Evolutionary conservation across 345 rosid species (phyloP).

Genomic region (Gossypium herbaceum): DNA sequence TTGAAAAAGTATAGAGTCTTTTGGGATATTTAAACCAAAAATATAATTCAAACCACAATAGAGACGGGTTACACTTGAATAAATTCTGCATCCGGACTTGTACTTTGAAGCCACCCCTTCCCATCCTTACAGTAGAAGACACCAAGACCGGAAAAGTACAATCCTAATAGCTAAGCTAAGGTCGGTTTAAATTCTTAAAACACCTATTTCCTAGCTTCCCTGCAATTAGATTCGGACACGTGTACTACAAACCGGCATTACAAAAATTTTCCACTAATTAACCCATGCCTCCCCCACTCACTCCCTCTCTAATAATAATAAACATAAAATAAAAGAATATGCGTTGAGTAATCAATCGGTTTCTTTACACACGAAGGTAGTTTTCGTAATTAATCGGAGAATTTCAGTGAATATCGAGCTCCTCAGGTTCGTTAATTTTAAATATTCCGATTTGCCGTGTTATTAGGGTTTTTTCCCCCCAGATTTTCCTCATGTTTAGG

Average conservation of each 20-base stretch:
- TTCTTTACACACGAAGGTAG: slow-evolving; percentile 3
- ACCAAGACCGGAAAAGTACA: neutral
- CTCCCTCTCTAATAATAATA: neutral
- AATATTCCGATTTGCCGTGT: neutral
- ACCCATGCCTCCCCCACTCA: neutral
- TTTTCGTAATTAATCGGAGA: neutral
- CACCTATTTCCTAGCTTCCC: neutral
- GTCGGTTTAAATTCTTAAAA: neutral
- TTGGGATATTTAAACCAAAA: too few relatives aligned
- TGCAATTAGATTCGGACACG: neutral
- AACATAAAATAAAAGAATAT: neutral
- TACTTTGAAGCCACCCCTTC: neutral
- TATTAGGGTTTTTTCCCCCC: neutral
- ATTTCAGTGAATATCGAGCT: slow-evolving; percentile 9
- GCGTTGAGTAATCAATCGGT: neutral
- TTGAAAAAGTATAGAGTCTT: too few relatives aligned
- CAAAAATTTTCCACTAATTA: neutral
- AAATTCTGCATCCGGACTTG: neutral
- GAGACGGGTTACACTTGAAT: neutral
- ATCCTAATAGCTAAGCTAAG: neutral
- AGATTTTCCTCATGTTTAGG: slow-evolving; percentile 13
- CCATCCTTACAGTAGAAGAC: too few relatives aligned
- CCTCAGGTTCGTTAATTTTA: slow-evolving; percentile 19
- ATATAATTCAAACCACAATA: too few relatives aligned
- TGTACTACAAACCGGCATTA: neutral